Conservation (phyloP, 495 filamentous ascomycete species). For the Pyrenopolyporus hunteri region DNA sequence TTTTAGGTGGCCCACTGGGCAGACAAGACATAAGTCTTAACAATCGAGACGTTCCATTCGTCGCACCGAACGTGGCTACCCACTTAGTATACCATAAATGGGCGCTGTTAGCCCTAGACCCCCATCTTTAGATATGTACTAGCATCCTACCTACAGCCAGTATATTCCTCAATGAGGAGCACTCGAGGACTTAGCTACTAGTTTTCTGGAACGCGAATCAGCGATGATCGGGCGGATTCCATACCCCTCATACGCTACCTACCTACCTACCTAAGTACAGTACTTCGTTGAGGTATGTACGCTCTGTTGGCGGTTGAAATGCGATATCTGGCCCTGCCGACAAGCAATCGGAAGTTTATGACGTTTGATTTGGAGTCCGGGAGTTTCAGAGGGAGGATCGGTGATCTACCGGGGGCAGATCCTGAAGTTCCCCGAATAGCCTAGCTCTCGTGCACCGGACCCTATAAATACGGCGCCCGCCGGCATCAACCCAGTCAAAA, state of each 20-base stretch:
- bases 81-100: constrained; percentile 24
- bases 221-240: not conserved
- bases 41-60: constrained; percentile 1
- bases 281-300: not conserved
- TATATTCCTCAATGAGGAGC: constrained; percentile 1
- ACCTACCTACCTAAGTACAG: not conserved
- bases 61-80: constrained; percentile 11
- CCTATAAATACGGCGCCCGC: not conserved
- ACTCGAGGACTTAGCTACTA: not conserved
- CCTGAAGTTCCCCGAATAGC: constrained; percentile 10
- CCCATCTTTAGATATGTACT: constrained; percentile 1
- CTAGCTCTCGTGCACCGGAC: constrained; percentile 12
- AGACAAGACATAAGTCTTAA: not conserved
- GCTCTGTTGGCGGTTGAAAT: not conserved
- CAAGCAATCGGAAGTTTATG: not conserved
- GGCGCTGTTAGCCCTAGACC: constrained; percentile 4
- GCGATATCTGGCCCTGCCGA: not conserved
- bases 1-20: not conserved
- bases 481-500: not conserved
- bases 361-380: constrained; percentile 8
- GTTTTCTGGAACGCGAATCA: constrained; percentile 2
- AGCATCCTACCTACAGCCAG: not conserved
- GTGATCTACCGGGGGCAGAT: constrained; percentile 25
- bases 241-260: constrained; percentile 5
- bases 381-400: constrained; percentile 10